A percentile compares a stretch with the other conserved stretches of the same genome.
phyloP scores from a whole-genome alignment of 2,329 filamentous ascomycete species.

The Fusarium sp. region DNA sequence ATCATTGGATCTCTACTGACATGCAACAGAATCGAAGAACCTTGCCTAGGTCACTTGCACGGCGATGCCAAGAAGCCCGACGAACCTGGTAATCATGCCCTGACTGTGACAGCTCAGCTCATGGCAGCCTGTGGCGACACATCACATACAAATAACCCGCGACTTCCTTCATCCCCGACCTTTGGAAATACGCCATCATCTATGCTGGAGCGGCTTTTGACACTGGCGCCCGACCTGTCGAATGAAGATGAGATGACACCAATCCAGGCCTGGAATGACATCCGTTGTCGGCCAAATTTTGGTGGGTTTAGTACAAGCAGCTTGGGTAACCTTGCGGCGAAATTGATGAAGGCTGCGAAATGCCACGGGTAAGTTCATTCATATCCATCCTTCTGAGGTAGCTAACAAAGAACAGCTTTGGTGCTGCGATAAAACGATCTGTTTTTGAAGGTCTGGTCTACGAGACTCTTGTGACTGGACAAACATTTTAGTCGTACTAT shows the following conservation, averaged over 20 bases:
- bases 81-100: conserved; percentile 4
- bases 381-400: fast-evolving
- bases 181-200: not conserved
- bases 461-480: not conserved
- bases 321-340: not conserved
- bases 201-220: conserved; percentile 8
- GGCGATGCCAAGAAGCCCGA: conserved; percentile 7
- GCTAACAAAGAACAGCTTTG: not conserved
- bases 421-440: conserved; percentile 16
- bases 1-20: not conserved
- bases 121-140: not conserved
- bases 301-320: not conserved
- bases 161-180: not conserved
- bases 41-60: conserved; percentile 18
- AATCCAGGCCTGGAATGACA: conserved; percentile 15
- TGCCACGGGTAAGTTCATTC: conserved; percentile 12
- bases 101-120: conserved; percentile 19
- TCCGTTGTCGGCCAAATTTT: conserved; percentile 17
- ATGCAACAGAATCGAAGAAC: conserved; percentile 5
- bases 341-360: conserved; percentile 3
- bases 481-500: not conserved
- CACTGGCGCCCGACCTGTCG: conserved; percentile 6
- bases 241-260: conserved; percentile 21
- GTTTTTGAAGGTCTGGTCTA: conserved; percentile 18
- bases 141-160: not conserved